Base-by-base conservation (phyloP, 495 filamentous ascomycete species). In the Podospora tetraspora region DNA sequence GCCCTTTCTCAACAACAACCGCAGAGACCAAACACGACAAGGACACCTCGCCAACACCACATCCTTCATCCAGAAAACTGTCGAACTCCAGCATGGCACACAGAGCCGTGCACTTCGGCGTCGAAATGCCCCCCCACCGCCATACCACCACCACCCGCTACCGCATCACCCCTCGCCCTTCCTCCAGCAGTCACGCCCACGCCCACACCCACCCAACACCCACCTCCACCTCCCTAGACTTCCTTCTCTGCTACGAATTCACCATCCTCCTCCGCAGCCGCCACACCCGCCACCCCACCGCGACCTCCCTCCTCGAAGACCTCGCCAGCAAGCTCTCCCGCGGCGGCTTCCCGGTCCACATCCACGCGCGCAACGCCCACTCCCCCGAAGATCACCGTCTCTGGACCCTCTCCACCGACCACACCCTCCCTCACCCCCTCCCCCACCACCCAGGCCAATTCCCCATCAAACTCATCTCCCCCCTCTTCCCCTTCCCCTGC, bases 201-300 rank as follows among this genome's bases (percentile, higher is more conserved):
- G 11, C 22, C 27, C 32, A 24, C 62, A 11, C 19, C 21, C 23
- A 64, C 24, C 30, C 34, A 24, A 34, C 21, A 52, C 43, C 43
- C 16, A 22, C 27, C 16, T 57, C 63, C 5, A 27, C 43, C 2
- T 7, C 57, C 7, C 71, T 72, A 2, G 72, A 77, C 56, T 76
- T 77, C 72, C 71, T 68, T 61, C 72, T 77, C 64, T 73, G 70
- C 57, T 64, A 73, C 68, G 75, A 74, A 29, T 63, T 77, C 16
- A 69, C 69, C 66, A 67, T 77, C 19, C 66, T 74, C 63, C 52
- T 76, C 29, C 70, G 75, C 52, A 76, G 74, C 69, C 72, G 75
- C 9, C 58, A 62, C n/a, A 66, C 62, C 25, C 58, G 72, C n/a
- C 74, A 77, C 66, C 69, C 64, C 22, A 59, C 23, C 29, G 59